phyloP scores from a whole-genome alignment of 202 grass and related monocot genomes.

The Panicum hallii region DNA sequence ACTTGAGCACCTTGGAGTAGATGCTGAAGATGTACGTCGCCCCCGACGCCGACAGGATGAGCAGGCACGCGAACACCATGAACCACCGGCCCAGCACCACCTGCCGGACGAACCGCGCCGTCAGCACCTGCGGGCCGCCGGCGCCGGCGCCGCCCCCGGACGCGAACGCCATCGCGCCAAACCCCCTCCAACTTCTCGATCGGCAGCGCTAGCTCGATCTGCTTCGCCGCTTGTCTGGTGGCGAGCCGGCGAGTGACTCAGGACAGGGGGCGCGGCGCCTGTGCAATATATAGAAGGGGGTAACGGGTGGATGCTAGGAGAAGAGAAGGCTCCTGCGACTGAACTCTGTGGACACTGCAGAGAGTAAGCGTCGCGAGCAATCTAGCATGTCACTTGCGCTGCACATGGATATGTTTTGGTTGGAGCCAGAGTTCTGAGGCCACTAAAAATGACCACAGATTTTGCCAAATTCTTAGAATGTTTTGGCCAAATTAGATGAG shows the following conservation, averaged over 20 bases:
- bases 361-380: background rate
- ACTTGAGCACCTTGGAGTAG: conserved; percentile 85
- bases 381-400: background rate
- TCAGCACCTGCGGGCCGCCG: conserved; percentile 33
- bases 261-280: background rate
- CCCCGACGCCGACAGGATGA: conserved; percentile 80
- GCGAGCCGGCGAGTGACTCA: background rate
- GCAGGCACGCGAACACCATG: conserved; percentile 86
- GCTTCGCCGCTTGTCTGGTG: background rate
- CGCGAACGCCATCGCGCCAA: conserved; percentile 41
- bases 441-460: background rate
- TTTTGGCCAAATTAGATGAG: background rate
- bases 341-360: background rate
- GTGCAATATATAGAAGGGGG: background rate
- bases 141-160: background rate
- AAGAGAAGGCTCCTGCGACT: background rate
- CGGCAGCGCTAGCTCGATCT: background rate
- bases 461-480: background rate
- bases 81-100: conserved; percentile 82
- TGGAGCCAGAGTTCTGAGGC: background rate
- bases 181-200: too few species aligned
- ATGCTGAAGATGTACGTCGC: conserved; percentile 87
- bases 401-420: background rate
- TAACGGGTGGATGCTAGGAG: background rate
- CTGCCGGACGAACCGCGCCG: conserved; percentile 58